phyloP scores from a whole-genome alignment of 2,329 filamentous ascomycete genomes.

The Exophiala aquamarina region DNA sequence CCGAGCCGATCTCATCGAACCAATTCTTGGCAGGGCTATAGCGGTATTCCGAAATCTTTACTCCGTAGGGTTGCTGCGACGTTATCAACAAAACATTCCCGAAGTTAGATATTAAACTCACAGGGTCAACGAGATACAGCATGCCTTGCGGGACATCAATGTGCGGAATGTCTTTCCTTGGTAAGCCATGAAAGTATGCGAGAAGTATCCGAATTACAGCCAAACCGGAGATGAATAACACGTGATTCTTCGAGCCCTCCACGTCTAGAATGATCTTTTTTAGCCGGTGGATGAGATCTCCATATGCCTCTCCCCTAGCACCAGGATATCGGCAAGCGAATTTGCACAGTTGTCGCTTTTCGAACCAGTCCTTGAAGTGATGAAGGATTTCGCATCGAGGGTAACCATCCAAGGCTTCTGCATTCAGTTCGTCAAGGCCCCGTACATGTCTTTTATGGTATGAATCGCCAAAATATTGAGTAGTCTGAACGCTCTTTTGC shows the following conservation, averaged over 20 bases:
- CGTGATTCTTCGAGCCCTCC: slow-evolving; percentile 94
- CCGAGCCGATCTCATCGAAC: background rate
- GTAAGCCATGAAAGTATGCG: slow-evolving; percentile 93
- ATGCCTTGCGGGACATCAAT: slow-evolving; percentile 91
- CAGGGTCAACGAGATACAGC: slow-evolving; percentile 87
- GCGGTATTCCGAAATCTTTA: background rate
- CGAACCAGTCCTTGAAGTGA: slow-evolving; percentile 75
- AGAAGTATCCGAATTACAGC: slow-evolving; percentile 88
- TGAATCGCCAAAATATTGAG: slow-evolving; percentile 87
- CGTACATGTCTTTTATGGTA: slow-evolving; percentile 96
- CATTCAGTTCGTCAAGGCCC: slow-evolving; percentile 94
- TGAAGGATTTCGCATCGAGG: slow-evolving; percentile 86
- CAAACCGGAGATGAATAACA: slow-evolving; percentile 87
- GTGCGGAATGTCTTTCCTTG: slow-evolving; percentile 85
- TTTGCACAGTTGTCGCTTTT: slow-evolving; percentile 76
- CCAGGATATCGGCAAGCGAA: slow-evolving; percentile 95
- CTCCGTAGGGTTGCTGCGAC: background rate
- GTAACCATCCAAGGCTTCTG: slow-evolving; percentile 88
- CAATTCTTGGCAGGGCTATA: background rate
- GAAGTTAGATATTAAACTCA: too few relatives aligned
- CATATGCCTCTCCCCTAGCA: slow-evolving; percentile 90
- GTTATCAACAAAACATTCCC: too few relatives aligned
- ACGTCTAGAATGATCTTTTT: slow-evolving; percentile 94
- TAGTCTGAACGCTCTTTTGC: slow-evolving; percentile 81
- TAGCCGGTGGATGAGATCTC: slow-evolving; percentile 93